phyloP scores from a whole-genome alignment of 2,329 filamentous ascomycete genomes.

The Fonsecaea multimorphosa region DNA sequence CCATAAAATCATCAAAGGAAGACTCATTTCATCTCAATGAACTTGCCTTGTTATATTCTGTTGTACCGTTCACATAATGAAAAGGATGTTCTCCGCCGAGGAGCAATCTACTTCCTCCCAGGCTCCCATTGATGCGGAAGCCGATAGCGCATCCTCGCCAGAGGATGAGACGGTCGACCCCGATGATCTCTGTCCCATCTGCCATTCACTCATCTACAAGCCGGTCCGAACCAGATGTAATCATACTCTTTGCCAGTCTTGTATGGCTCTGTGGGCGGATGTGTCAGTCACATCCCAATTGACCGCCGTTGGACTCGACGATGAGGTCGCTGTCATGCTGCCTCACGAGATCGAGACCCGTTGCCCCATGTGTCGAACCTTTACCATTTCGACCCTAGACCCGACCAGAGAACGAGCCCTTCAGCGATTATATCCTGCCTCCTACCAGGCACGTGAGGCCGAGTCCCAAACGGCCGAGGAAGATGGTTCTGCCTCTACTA shows the following conservation, averaged over 20 bases:
- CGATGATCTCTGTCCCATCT: slow-evolving; percentile 38
- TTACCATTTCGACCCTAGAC: slow-evolving; percentile 31
- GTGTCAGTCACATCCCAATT: slow-evolving; percentile 36
- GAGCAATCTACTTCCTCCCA: neutral
- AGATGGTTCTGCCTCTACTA: slow-evolving; percentile 28
- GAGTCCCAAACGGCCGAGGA: slow-evolving; percentile 12
- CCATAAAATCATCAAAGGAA: neutral
- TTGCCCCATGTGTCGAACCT: slow-evolving; percentile 39
- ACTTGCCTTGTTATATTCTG: neutral
- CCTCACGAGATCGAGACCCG: slow-evolving; percentile 36
- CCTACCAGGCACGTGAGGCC: slow-evolving; percentile 27
- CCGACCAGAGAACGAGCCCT: slow-evolving; percentile 20
- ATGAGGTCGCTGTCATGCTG: slow-evolving; percentile 28
- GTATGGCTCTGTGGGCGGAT: slow-evolving; percentile 39
- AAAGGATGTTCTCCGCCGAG: neutral
- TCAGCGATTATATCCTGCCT: slow-evolving; percentile 26
- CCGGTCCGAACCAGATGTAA: slow-evolving; percentile 36
- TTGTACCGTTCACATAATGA: slow-evolving; percentile 1
- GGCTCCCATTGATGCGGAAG: neutral
- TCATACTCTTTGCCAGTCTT: slow-evolving; percentile 36
- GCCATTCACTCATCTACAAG: slow-evolving; percentile 35
- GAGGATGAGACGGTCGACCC: slow-evolving; percentile 28
- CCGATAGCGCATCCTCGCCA: neutral
- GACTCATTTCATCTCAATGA: neutral
- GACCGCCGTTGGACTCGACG: slow-evolving; percentile 34